phyloP scores from a whole-genome alignment of 1,284 basidiomycete species.

The Ceraceosorus guamensis region DNA sequence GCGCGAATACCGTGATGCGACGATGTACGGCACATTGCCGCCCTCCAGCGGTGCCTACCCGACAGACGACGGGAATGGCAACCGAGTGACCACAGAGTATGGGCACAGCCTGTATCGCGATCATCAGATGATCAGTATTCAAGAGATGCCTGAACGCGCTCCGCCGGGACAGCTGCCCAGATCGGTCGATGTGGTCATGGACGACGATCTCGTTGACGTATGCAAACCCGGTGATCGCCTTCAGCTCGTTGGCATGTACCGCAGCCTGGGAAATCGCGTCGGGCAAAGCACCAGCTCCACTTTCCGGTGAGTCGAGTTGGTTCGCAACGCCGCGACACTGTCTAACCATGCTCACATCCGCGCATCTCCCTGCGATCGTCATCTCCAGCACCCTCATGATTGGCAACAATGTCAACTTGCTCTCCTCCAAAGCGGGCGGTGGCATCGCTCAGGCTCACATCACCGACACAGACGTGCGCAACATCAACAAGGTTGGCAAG shows the following conservation, averaged over 20 bases:
- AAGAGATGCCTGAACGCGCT: constrained; percentile 98
- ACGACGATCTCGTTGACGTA: constrained; percentile 92
- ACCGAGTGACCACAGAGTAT: constrained; percentile 81
- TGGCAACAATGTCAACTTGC: constrained; percentile 91
- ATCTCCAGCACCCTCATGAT: constrained; percentile 70
- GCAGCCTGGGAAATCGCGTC: constrained; percentile 79
- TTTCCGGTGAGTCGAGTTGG: constrained; percentile 68
- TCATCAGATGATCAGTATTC: constrained; percentile 93
- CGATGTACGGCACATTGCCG: constrained; percentile 68
- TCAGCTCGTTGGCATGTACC: constrained; percentile 90
- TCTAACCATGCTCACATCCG: not conserved
- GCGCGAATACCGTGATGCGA: constrained; percentile 86
- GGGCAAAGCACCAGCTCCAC: constrained; percentile 58
- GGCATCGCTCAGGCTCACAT: constrained; percentile 88
- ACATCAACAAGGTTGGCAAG: constrained; percentile 89
- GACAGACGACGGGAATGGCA: constrained; percentile 81
- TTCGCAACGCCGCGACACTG: not conserved
- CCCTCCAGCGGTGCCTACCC: constrained; percentile 56
- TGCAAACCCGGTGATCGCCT: constrained; percentile 98
- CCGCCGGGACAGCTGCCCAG: constrained; percentile 93
- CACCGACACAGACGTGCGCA: constrained; percentile 89
- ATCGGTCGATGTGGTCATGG: constrained; percentile 88
- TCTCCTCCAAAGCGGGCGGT: constrained; percentile 91
- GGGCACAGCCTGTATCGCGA: constrained; percentile 88
- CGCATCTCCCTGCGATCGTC: constrained; percentile 45